Base-by-base conservation (phyloP, 169 alveolate genomes). In the Besnoitia besnoiti region DNA sequence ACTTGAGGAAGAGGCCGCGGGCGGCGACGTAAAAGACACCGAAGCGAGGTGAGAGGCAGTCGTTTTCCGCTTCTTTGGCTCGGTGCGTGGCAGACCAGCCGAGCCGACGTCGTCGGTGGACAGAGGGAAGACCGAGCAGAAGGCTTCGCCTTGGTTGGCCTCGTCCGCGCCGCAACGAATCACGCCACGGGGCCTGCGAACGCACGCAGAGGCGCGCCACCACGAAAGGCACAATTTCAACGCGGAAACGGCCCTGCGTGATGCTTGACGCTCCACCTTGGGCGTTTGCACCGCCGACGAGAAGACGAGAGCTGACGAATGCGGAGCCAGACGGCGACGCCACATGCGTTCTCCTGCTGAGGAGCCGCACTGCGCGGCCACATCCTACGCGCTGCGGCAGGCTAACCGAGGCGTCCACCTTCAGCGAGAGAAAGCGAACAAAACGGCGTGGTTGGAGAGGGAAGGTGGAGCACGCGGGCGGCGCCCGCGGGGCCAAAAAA, bases 61-160 rank as follows among this genome's bases (percentile, higher is more conserved):
- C 40, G 16, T 1, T 16, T 73, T 73, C 46, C 46, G 39, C n/a
- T 73, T 73, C 44, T 73, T 37, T 73, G 44, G 16, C 82, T 73
- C 82, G 19, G 39, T 27, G 79, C 44, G 14, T 10, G 79, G 19
- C 14, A 33, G 39, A 62, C 35, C 7, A 73, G 21, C 39, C 44
- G 82, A 2, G 44, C 47, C 33, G 39, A 30, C 3, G 8, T 30
- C 82, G 8, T 73, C 46, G 27, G 82, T 8, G 44, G 82, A n/a
- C 46, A 73, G 82, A 30, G 82, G 46, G 46, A 73, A 73, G 39
- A 73, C 82, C n/a, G 46, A 73, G 82, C 39, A 73, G 7, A 73
- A 7, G 0, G 46, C 82, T 39, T 73, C 82, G 16, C 82, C 24
- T 19, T 42, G 19, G 16, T n/a, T 42, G n/a, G 82, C 82, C 12